A percentile compares a stretch with the other conserved stretches of the same genome.
These are phyloP conservation scores for Neurospora crassa DNA, from an alignment of 2,329 filamentous ascomycete species.

Conservation along the genomic window DNA sequence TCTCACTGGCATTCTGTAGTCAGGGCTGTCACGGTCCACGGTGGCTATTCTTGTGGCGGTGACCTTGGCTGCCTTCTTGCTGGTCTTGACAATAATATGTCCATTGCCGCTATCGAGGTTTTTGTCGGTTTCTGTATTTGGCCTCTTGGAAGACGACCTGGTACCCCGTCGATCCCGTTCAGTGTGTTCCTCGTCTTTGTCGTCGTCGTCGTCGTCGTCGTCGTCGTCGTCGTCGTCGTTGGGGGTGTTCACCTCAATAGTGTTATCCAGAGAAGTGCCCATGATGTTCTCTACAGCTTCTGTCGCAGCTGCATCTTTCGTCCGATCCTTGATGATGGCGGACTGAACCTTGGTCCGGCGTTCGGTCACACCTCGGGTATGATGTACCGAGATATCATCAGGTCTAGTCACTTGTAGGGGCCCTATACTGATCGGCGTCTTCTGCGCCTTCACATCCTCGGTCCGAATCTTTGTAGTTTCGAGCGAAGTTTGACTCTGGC, in stretches of 20 bases:
- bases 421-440: neutral
- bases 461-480: neutral
- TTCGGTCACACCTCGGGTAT: neutral
- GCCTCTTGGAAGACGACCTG: neutral
- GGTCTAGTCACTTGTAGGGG: neutral
- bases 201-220: too few species aligned
- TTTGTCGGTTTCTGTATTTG: neutral
- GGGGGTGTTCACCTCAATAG: neutral
- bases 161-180: neutral
- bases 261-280: neutral
- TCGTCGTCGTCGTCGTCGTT: neutral
- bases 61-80: conserved; percentile 2
- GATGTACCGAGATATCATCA: neutral
- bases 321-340: neutral
- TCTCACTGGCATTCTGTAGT: conserved; percentile 12
- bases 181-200: neutral
- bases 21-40: conserved; percentile 12
- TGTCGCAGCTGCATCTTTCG: neutral
- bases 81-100: conserved; percentile 8
- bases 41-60: conserved; percentile 2
- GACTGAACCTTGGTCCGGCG: neutral
- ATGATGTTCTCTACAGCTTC: neutral
- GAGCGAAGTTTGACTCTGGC: neutral
- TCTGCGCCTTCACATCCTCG: neutral
- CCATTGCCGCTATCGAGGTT: neutral